phyloP scores from a whole-genome alignment of 495 filamentous ascomycete species.

The Pyronema domesticum region DNA sequence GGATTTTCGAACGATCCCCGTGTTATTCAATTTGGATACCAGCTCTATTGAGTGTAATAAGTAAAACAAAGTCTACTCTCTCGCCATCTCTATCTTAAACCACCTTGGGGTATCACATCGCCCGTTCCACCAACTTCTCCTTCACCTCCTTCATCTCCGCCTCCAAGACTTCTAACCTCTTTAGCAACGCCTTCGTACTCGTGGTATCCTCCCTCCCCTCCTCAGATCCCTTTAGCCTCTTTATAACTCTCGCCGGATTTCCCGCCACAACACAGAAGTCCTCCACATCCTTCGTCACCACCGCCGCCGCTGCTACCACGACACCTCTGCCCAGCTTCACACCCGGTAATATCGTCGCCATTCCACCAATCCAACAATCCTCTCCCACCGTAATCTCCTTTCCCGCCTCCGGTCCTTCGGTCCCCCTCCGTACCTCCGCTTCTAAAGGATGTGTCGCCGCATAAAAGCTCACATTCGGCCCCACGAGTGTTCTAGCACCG shows the following conservation, averaged over 20 bases:
- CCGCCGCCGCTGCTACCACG: conserved; percentile 68
- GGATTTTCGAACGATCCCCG: too few species aligned
- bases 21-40: too few species aligned
- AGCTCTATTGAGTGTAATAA: too few species aligned
- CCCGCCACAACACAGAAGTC: conserved; percentile 45
- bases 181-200: neutral
- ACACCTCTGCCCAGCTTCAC: conserved; percentile 60
- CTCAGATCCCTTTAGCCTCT: conserved; percentile 30
- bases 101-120: too few species aligned
- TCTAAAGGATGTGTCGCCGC: conserved; percentile 61
- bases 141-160: conserved; percentile 9
- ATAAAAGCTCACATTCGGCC: conserved; percentile 59
- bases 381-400: conserved; percentile 62
- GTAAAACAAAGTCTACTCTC: too few species aligned
- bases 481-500: conserved; percentile 62
- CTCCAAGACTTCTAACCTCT: neutral
- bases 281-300: conserved; percentile 69
- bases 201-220: neutral
- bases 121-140: neutral
- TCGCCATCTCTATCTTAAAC: too few species aligned
- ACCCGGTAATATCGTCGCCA: conserved; percentile 55
- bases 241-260: conserved; percentile 47
- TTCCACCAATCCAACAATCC: conserved; percentile 80
- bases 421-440: conserved; percentile 53
- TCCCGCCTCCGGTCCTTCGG: conserved; percentile 55